Base-by-base conservation (phyloP, 179 eudicot genomes). In the Vitellaria paradoxa region DNA sequence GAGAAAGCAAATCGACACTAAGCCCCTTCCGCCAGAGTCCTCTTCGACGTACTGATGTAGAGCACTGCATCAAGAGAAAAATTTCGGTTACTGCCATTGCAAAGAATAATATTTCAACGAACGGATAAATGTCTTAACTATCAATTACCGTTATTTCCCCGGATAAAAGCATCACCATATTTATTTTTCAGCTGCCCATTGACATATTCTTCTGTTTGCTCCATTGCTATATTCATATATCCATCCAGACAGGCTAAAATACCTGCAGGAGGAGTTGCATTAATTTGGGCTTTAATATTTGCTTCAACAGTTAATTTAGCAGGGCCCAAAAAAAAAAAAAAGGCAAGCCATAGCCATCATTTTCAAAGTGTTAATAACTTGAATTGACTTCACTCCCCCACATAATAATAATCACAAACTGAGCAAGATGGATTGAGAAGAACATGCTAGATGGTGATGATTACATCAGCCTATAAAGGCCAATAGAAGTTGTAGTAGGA, bases 181-280 rank as follows among this genome's bases (percentile, higher is more conserved):
- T 93, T 95, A 70, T 95, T 95, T 81, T 95, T 95, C 86, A 93
- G 85, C 81, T 95, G 99, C 60, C 98, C 98, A 46, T 95, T 95
- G 37, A 95, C 99, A 69, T 95, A 95, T 83, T 95, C 97, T 82
- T 95, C 99, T 49, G 99, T 95, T 84, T 95, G 99, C 89, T 91
- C 99, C 99, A 95, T 95, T 65, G 97, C 99, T 45, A 95, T 95
- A 74, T 95, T 95, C 99, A 95, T 95, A 79, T 95, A 95, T 66
- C 99, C 99, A 81, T 95, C 99, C 62, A 95, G 89, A 81, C 99
- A 95, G 74, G 99, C 99, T 70, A 95, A 81, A 68, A 93, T 93
- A 76, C 99, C 99, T 95, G 90, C 76, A 74, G 8, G 74, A 77
- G n/a, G 50, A 63, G 24, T 13, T 4, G 15, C 13, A 8, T 17